phyloP scores from a whole-genome alignment of 768 basidiomycete species.

The Pleurotus platypus region DNA sequence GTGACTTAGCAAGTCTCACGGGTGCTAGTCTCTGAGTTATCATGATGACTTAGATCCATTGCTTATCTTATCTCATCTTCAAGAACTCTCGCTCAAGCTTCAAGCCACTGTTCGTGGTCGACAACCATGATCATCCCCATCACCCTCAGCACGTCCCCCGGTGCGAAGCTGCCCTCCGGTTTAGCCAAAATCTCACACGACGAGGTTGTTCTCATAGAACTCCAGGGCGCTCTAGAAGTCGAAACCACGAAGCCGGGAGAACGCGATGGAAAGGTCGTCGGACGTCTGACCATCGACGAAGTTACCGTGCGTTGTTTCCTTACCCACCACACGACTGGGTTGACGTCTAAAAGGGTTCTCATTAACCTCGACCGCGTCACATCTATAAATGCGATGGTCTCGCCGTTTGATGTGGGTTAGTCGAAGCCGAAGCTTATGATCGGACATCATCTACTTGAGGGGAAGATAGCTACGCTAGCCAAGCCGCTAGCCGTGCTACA shows the following conservation, averaged over 20 bases:
- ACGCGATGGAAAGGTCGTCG: slow-evolving; percentile 70
- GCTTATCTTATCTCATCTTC: too few relatives aligned
- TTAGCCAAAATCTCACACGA: slow-evolving; percentile 74
- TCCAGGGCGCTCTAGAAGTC: slow-evolving; percentile 81
- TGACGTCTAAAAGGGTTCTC: slow-evolving; percentile 4
- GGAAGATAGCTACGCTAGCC: slow-evolving; percentile 68
- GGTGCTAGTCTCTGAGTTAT: too few relatives aligned
- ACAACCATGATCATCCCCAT: slow-evolving; percentile 66
- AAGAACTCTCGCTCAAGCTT: too few relatives aligned
- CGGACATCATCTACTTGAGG: slow-evolving; percentile 90
- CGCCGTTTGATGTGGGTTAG: slow-evolving; percentile 31
- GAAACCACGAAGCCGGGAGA: slow-evolving; percentile 49
- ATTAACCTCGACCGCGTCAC: neutral
- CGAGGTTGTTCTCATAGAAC: slow-evolving; percentile 80
- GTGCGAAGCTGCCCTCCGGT: slow-evolving; percentile 52
- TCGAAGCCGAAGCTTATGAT: slow-evolving; percentile 77
- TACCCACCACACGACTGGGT: neutral
- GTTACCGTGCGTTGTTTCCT: slow-evolving; percentile 19
- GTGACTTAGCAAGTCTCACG: too few relatives aligned
- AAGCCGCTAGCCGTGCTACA: slow-evolving; percentile 82
- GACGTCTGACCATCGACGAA: slow-evolving; percentile 66
- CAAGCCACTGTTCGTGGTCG: too few relatives aligned
- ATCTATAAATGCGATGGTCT: neutral
- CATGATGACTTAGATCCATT: too few relatives aligned
- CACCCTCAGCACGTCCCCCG: slow-evolving; percentile 33